Base-by-base conservation (phyloP, 306 rosid genomes). In the Arachis hypogaea region DNA sequence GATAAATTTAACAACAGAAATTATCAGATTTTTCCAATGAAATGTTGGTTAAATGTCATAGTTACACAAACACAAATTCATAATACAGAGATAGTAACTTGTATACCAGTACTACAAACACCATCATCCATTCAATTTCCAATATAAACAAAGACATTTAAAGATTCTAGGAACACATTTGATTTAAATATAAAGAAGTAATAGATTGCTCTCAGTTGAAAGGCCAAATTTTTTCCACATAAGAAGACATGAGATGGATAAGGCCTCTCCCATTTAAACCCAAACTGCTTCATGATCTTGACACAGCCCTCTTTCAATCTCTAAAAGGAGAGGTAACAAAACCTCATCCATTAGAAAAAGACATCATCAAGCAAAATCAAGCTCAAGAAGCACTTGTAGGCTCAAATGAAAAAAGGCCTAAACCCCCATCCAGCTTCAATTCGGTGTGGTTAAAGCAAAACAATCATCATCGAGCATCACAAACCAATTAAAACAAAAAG, bases 391-490 rank as follows among this genome's bases (percentile, higher is more conserved):
- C 57, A 47, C 18, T 41, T 16, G 16, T 61, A 6, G 28, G 30
- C 18, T 60, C 62, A 41, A 41, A n/a, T 60, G 47, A 11, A 58
- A 52, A 85, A 29, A 50, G 9, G 59, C 59, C 36, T 6, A 10
- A 67, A 11, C 69, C 83, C 65, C 49, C 66, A 50, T 40, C 67
- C 73, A 63, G 72, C 3, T 49, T 83, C 87, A 28, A 1, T 82
- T 84, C 89, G 14, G 92, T 87, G 90, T 89, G 96, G 96, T 89
- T 89, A 84, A 89, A 87, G 96, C 92, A 84, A 73, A 76, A 4
- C 36, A 87, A 90, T 84, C 92, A 90, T 90, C 96, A 90, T 82
- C 44, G 87, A 90, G 92, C 92, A 72, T 5, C n/a, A 29, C 16
- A 54, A 45, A 3, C 12, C 0, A 67, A 0, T 3, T 2, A 36